Evolutionary conservation across 495 filamentous ascomycete genomes (phyloP).

Genomic region (Aspergillus bertholletiae): DNA sequence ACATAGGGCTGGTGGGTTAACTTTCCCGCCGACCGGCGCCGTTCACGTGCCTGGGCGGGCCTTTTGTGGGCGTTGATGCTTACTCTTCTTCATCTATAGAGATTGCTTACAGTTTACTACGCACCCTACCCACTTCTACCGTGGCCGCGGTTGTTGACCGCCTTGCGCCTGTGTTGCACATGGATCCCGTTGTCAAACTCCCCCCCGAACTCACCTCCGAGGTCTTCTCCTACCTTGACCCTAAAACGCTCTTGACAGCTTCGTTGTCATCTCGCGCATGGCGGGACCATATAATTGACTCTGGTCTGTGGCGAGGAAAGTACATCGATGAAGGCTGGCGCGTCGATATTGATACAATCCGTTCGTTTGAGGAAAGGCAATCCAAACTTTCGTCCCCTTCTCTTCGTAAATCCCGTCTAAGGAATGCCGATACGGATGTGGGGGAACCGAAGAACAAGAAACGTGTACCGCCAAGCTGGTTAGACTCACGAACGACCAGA

Average conservation of each 20-base stretch:
- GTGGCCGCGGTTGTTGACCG: conserved; percentile 75
- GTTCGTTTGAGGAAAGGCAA: conserved; percentile 60
- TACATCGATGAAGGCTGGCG: conserved; percentile 86
- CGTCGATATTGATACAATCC: conserved; percentile 61
- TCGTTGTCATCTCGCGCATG: conserved; percentile 76
- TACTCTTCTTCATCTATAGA: conserved; percentile 25
- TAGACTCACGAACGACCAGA: conserved; percentile 27
- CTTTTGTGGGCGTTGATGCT: too few relatives aligned
- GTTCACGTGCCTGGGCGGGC: too few relatives aligned
- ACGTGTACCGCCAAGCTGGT: conserved; percentile 42
- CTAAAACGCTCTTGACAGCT: conserved; percentile 69
- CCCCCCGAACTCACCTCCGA: conserved; percentile 86
- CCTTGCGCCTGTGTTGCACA: conserved; percentile 76
- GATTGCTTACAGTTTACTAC: conserved; percentile 56
- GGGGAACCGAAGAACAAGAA: conserved; percentile 51
- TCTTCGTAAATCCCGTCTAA: conserved; percentile 40
- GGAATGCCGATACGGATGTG: conserved; percentile 41
- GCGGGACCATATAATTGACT: conserved; percentile 77
- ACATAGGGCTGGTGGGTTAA: conserved; percentile 51
- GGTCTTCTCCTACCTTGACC: conserved; percentile 80
- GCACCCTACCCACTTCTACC: conserved; percentile 68
- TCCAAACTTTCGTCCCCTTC: conserved; percentile 38
- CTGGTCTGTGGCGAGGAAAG: conserved; percentile 78
- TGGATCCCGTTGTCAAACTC: conserved; percentile 82
- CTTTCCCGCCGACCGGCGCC: neutral